Conservation (phyloP, 2,329 filamentous ascomycete species). For the Davidsoniella neocaledoniae region DNA sequence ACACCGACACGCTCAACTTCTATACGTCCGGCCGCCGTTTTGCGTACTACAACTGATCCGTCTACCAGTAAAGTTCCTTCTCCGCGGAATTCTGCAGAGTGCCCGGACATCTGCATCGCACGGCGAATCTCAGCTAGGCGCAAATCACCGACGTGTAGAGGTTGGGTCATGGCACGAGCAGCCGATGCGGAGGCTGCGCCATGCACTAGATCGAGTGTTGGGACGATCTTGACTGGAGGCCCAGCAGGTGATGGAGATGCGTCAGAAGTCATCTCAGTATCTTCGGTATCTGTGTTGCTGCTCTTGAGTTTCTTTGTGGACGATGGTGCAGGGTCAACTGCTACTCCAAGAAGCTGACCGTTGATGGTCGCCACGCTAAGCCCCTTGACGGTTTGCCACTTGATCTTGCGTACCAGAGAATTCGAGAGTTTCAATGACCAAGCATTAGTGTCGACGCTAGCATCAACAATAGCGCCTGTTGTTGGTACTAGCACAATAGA, state of each 20-base stretch:
- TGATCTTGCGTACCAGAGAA: constrained; percentile 65
- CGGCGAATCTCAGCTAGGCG: constrained; percentile 75
- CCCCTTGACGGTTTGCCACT: constrained; percentile 87
- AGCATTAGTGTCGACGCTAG: constrained; percentile 92
- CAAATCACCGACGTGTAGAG: constrained; percentile 86
- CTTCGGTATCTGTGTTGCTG: constrained; percentile 13
- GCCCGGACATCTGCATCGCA: constrained; percentile 64
- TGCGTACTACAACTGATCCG: constrained; percentile 71
- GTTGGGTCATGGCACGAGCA: constrained; percentile 43
- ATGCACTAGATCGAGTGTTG: constrained; percentile 38
- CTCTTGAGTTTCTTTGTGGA: constrained; percentile 10
- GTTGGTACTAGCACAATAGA: constrained; percentile 68
- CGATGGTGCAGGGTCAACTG: constrained; percentile 16
- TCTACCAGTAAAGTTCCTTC: constrained; percentile 87
- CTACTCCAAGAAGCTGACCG: constrained; percentile 38
- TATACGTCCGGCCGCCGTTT: constrained; percentile 71
- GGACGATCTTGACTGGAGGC: constrained; percentile 21
- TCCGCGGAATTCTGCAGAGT: constrained; percentile 81
- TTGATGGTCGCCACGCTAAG: constrained; percentile 87
- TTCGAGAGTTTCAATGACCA: constrained; percentile 90
- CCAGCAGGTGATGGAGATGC: constrained; percentile 12
- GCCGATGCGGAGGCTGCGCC: constrained; percentile 59
- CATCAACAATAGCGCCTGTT: constrained; percentile 61
- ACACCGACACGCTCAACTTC: constrained; percentile 65
- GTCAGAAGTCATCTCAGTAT: constrained; percentile 11